Conservation (phyloP, 306 rosid genomes). For the Castanea sativa region DNA sequence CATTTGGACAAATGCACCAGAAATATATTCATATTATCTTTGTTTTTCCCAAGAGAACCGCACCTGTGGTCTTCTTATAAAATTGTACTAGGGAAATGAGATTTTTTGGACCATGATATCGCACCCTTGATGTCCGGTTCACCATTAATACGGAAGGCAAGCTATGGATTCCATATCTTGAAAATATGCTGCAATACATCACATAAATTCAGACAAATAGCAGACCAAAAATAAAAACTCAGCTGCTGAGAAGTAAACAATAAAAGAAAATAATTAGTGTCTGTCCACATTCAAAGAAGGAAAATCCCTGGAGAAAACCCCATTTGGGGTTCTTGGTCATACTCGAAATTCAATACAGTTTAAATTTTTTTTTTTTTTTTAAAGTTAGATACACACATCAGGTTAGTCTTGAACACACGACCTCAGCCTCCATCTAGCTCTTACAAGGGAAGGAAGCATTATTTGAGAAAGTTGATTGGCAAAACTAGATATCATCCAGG, state of each 20-base stretch:
- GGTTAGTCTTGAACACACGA: too few species aligned
- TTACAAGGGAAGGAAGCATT: too few species aligned
- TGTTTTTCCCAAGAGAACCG: constrained; percentile 13
- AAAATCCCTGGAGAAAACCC: neutral
- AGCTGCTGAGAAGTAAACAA: neutral
- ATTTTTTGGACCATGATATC: constrained; percentile 56
- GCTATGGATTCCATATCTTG: constrained; percentile 72
- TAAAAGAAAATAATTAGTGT: neutral
- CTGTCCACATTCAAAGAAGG: neutral
- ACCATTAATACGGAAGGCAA: constrained; percentile 67
- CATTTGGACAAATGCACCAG: neutral
- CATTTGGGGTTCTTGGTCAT: too few species aligned
- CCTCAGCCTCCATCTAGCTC: too few species aligned
- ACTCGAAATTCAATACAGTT: too few species aligned
- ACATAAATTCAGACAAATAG: constrained; percentile 1
- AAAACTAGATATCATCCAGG: neutral
- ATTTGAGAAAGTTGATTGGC: too few species aligned
- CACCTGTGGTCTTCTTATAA: constrained; percentile 65
- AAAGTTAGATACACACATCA: too few species aligned
- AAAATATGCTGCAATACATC: constrained; percentile 50
- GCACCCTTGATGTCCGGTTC: constrained; percentile 57
- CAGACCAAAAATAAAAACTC: neutral
- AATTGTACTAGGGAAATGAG: constrained; percentile 44
- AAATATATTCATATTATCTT: neutral
- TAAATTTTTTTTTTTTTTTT: too few species aligned